Conservation (phyloP, 2,329 filamentous ascomycete genomes). For the Chaetomium strumarium region DNA sequence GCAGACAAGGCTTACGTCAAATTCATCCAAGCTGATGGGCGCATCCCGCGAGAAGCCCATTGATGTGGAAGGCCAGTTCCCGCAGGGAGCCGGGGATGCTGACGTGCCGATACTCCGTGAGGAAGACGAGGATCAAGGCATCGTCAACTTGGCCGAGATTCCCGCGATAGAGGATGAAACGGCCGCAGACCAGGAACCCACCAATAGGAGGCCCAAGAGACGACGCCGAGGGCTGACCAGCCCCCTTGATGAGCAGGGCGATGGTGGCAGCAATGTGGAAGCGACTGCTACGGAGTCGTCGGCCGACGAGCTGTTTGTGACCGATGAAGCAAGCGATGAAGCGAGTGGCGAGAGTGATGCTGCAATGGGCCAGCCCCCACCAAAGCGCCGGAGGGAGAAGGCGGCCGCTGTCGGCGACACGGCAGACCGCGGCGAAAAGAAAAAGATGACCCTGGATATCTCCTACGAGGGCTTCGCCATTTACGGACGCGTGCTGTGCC, state of each 20-base stretch:
- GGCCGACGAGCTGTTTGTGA: slow-evolving; percentile 25
- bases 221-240: slow-evolving; percentile 27
- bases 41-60: slow-evolving; percentile 49
- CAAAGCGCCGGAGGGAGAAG: slow-evolving; percentile 41
- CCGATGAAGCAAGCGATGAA: slow-evolving; percentile 18
- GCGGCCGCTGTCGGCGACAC: slow-evolving; percentile 24
- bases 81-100: slow-evolving; percentile 3
- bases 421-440: slow-evolving; percentile 63
- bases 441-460: slow-evolving; percentile 81
- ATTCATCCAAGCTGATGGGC: slow-evolving; percentile 56
- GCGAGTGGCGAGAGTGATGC: slow-evolving; percentile 29
- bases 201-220: slow-evolving; percentile 29
- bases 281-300: slow-evolving; percentile 19
- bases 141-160: slow-evolving; percentile 50
- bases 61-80: slow-evolving; percentile 39
- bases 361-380: slow-evolving; percentile 37
- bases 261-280: slow-evolving; percentile 20
- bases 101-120: slow-evolving; percentile 35
- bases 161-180: slow-evolving; percentile 38
- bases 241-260: slow-evolving; percentile 24
- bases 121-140: slow-evolving; percentile 58
- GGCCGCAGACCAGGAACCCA: slow-evolving; percentile 25
- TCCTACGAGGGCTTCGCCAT: slow-evolving; percentile 95
- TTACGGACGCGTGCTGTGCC: slow-evolving; percentile 84
- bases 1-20: slow-evolving; percentile 51